These are phyloP conservation scores for Mycena capillaripes DNA, from an alignment of 768 basidiomycete genomes.

Conservation along the genomic window DNA sequence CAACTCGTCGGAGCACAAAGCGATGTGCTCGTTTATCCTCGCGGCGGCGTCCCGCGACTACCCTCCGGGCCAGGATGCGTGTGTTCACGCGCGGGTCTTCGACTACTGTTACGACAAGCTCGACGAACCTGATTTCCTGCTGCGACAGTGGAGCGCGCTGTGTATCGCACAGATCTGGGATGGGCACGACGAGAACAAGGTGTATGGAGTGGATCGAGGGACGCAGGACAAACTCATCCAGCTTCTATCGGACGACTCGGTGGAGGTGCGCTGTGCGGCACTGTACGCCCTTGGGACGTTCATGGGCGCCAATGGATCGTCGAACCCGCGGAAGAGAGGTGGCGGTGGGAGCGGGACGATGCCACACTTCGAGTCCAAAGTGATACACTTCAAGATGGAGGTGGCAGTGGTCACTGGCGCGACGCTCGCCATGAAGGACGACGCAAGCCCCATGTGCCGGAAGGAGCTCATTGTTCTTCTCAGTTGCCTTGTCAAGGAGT, in stretches of 20 bases:
- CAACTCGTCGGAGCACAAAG: slow-evolving; percentile 94
- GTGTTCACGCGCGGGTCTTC: slow-evolving; percentile 85
- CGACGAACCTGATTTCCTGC: slow-evolving; percentile 90
- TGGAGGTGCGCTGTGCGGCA: slow-evolving; percentile 93
- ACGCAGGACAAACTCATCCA: slow-evolving; percentile 87
- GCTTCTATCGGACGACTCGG: slow-evolving; percentile 87
- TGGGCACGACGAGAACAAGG: slow-evolving; percentile 90
- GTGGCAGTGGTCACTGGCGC: slow-evolving; percentile 93
- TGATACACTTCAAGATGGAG: slow-evolving; percentile 90
- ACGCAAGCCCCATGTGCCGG: slow-evolving; percentile 96
- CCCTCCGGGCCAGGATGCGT: slow-evolving; percentile 88
- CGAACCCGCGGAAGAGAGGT: slow-evolving; percentile 74
- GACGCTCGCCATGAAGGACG: slow-evolving; percentile 89
- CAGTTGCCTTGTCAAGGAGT: slow-evolving; percentile 94
- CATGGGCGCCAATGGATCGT: slow-evolving; percentile 88
- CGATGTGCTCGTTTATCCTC: slow-evolving; percentile 98
- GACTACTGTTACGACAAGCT: slow-evolving; percentile 89
- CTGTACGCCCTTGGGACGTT: slow-evolving; percentile 94
- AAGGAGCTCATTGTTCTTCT: slow-evolving; percentile 94
- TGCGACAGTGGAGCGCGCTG: slow-evolving; percentile 94
- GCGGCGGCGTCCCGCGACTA: slow-evolving; percentile 92
- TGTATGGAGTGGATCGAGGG: slow-evolving; percentile 81
- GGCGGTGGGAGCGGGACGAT: slow-evolving; percentile 91
- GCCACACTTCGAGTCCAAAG: slow-evolving; percentile 76
- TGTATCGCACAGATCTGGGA: slow-evolving; percentile 98